Evolutionary conservation across 2,329 filamentous ascomycete species (phyloP), one percentile per base, ranked within the genome.

Genomic region (Lecanicillium sp.): DNA sequence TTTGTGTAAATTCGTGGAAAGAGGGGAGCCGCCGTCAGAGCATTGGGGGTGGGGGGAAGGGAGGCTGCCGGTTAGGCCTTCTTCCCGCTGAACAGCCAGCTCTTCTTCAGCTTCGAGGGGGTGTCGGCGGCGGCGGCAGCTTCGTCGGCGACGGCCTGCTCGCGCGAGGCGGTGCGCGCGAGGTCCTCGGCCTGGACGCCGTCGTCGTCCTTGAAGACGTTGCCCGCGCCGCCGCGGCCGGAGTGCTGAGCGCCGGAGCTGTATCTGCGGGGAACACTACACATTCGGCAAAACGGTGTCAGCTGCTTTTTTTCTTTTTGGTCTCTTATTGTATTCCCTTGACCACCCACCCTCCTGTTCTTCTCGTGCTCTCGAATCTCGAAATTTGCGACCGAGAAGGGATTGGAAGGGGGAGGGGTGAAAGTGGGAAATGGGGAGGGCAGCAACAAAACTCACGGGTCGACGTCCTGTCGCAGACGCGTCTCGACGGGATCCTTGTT

Each of bases 381-480:
- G n/a, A n/a, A n/a, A n/a, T n/a, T n/a, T n/a, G n/a, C n/a, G n/a
- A n/a, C n/a, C n/a, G n/a, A n/a, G n/a, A n/a, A n/a, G n/a, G n/a
- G n/a, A n/a, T n/a, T n/a, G n/a, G 48, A 45, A 33, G 26, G 55
- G 61, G 51, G 59, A 57, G 2, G 55, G 55, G 9, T 59, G 57
- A 5, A 50, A 43, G 35, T 14, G 14, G 12, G 32, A 17, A n/a
- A 51, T n/a, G n/a, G 19, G 62, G 61, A 7, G 35, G 40, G 24
- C 26, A 23, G 8, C 43, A 21, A 36, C 29, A 29, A 46, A 12
- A 72, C 78, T 62, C 68, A 83, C 79, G 81, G 79, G 51, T 84
- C 81, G 52, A 96, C 87, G 59, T 96, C 90, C 67, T 97, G 91
- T 35, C 83, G 83, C 47, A 81, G 75, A 54, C 90, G 84, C 29